Evolutionary conservation across 768 basidiomycete genomes (phyloP).

Genomic region (Leccinum disarticulatum): DNA sequence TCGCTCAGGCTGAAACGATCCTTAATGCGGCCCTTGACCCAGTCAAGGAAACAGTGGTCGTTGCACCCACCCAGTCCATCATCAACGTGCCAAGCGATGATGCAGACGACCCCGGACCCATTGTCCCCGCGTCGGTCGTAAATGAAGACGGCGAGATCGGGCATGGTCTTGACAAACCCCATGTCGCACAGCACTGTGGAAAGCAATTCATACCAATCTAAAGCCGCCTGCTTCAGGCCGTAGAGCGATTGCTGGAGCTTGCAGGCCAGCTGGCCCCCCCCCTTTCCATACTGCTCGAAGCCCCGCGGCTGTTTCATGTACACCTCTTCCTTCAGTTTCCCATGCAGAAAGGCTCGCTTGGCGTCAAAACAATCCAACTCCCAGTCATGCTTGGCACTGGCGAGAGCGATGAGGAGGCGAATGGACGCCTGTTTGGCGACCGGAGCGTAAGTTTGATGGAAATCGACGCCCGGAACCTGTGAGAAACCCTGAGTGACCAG

Average conservation of each 20-base stretch:
- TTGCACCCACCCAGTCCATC: background rate
- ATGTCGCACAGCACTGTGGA: background rate
- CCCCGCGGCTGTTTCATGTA: conserved; percentile 40
- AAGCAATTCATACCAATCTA: background rate
- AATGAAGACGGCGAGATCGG: background rate
- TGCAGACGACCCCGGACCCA: background rate
- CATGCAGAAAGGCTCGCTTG: conserved; percentile 2
- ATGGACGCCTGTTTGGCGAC: background rate
- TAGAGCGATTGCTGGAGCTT: background rate
- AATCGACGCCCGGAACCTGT: conserved; percentile 2
- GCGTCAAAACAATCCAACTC: conserved; percentile 10
- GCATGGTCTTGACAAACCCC: background rate
- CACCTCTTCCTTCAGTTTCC: conserved; percentile 19
- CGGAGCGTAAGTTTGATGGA: conserved; percentile 23
- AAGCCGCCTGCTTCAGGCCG: background rate
- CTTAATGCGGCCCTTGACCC: background rate
- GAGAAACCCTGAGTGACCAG: conserved; percentile 6
- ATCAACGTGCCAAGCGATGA: background rate
- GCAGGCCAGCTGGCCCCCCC: background rate
- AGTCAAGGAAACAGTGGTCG: background rate
- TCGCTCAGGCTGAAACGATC: background rate
- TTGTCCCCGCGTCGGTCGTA: background rate
- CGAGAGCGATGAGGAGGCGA: background rate
- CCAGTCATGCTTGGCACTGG: background rate
- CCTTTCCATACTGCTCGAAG: conserved; percentile 17